Conservation (phyloP, 2,329 filamentous ascomycete species). For the Lachnellula suecica region DNA sequence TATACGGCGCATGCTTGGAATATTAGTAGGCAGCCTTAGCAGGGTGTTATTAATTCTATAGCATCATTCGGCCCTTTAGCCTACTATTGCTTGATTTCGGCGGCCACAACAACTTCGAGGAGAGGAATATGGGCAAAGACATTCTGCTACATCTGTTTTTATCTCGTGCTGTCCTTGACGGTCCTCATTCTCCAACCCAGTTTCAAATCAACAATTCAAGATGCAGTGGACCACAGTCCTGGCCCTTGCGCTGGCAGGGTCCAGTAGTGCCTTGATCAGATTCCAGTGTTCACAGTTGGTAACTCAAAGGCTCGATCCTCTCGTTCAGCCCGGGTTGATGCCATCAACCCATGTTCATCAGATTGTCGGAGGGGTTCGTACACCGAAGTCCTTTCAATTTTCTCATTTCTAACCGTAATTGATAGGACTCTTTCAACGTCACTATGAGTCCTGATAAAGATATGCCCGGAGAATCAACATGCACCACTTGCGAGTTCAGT, state of each 20-base stretch:
- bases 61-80: no score
- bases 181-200: no score
- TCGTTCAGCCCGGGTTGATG: neutral
- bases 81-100: no score
- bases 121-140: no score
- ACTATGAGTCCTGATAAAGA: neutral
- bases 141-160: no score
- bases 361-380: neutral
- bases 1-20: no score
- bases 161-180: no score
- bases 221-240: neutral
- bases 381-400: neutral
- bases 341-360: neutral
- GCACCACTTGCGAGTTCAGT: neutral
- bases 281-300: neutral
- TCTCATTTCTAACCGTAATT: neutral
- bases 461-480: neutral
- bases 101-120: no score
- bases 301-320: neutral
- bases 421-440: neutral
- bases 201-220: no score
- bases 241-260: neutral
- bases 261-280: neutral
- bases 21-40: no score
- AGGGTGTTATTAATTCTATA: no score